phyloP scores from a whole-genome alignment of 2,329 filamentous ascomycete species.

The Scytalidium sp. region DNA sequence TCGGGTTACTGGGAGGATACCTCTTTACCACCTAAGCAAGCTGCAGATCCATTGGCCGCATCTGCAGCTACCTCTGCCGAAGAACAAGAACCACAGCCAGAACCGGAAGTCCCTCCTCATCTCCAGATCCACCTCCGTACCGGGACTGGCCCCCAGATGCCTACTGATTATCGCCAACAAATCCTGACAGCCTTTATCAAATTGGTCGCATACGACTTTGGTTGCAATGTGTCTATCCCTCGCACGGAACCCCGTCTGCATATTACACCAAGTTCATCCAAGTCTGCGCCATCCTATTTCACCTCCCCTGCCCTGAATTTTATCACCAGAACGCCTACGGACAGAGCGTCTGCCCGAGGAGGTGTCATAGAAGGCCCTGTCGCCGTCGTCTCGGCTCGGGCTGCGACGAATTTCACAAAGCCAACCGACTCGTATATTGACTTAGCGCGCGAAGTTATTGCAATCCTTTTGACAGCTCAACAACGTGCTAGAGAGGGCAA shows the following conservation, averaged over 20 bases:
- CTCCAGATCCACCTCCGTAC: constrained; percentile 39
- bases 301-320: constrained; percentile 58
- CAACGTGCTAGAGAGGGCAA: constrained; percentile 58
- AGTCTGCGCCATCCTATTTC: constrained; percentile 42
- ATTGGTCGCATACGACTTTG: constrained; percentile 63
- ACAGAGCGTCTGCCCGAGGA: constrained; percentile 56
- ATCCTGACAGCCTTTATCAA: constrained; percentile 60
- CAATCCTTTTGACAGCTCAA: constrained; percentile 60
- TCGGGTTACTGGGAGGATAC: constrained; percentile 62
- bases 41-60: constrained; percentile 14
- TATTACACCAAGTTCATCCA: constrained; percentile 27
- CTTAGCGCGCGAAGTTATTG: constrained; percentile 57
- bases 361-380: constrained; percentile 61
- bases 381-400: constrained; percentile 56
- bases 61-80: constrained; percentile 1
- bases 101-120: constrained; percentile 12
- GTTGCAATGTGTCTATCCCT: constrained; percentile 56
- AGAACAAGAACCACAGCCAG: constrained; percentile 8
- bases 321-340: constrained; percentile 55
- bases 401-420: constrained; percentile 49
- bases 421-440: constrained; percentile 60
- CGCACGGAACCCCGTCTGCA: constrained; percentile 59
- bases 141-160: constrained; percentile 52
- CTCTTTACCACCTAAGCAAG: constrained; percentile 29
- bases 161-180: constrained; percentile 53